A percentile compares a stretch with the other conserved stretches of the same genome.
Conservation (phyloP, 805 yeast genomes). For the Candida silvicultrix region DNA sequence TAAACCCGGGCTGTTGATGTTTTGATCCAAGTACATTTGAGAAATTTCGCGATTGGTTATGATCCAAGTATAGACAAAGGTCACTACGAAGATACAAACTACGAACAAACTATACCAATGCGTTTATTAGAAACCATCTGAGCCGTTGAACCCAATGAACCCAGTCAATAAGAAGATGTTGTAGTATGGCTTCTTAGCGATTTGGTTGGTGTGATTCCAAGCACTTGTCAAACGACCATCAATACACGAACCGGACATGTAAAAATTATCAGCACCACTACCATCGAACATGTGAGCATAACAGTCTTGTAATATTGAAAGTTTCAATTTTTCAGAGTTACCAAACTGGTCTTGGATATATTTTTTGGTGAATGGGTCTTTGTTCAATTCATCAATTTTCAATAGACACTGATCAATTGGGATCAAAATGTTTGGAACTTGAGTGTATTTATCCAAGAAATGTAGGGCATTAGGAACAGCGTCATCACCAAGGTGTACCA, state of each 20-base stretch:
- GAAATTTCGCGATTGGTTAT: background rate
- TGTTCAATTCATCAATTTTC: conserved; percentile 46
- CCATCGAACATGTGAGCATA: conserved; percentile 57
- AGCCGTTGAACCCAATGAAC: conserved; percentile 70
- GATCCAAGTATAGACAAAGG: too few species aligned
- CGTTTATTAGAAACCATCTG: conserved; percentile 56
- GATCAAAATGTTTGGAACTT: conserved; percentile 69
- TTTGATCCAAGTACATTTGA: background rate
- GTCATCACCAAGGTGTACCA: conserved; percentile 75
- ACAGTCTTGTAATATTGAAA: conserved; percentile 34
- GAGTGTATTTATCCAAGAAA: conserved; percentile 73
- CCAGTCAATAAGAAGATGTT: conserved; percentile 59
- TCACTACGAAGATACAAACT: too few species aligned
- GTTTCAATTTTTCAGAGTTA: conserved; percentile 44
- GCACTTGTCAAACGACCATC: conserved; percentile 79
- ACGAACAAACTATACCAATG: too few species aligned
- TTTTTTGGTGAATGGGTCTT: conserved; percentile 39
- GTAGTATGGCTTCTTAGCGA: conserved; percentile 60
- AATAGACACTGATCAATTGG: conserved; percentile 60
- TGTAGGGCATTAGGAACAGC: conserved; percentile 81
- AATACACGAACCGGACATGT: conserved; percentile 79
- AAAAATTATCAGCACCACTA: conserved; percentile 78
- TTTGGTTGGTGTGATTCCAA: conserved; percentile 76
- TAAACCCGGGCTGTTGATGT: too few species aligned
- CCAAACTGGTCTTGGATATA: conserved; percentile 59